Evolutionary conservation across 2,329 filamentous ascomycete genomes (phyloP).

Genomic region (Cordyceps fumosorosea): DNA sequence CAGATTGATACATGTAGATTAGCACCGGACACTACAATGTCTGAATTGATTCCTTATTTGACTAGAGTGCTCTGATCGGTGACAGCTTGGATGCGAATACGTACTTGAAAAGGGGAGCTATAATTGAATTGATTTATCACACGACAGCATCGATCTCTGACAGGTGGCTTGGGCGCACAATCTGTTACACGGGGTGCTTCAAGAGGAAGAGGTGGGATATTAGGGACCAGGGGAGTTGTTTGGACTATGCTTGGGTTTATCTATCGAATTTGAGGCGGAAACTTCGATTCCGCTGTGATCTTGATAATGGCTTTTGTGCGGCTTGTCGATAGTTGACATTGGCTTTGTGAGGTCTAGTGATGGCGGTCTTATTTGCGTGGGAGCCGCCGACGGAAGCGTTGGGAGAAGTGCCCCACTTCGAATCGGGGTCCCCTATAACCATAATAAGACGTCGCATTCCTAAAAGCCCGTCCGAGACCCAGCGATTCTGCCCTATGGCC

Average conservation of each 20-base stretch:
- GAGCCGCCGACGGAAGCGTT: background rate
- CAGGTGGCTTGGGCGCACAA: no score
- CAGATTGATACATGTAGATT: conserved; percentile 8
- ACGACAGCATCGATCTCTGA: no score
- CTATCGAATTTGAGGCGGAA: no score
- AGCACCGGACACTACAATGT: background rate
- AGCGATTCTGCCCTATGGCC: background rate
- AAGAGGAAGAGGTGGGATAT: background rate
- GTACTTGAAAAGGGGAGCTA: no score
- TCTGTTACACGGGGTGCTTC: background rate
- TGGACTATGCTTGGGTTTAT: background rate
- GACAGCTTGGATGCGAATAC: no score
- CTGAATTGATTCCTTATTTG: background rate
- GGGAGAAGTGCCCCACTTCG: background rate
- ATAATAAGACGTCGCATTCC: background rate
- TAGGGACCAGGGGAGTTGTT: background rate
- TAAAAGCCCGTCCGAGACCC: background rate
- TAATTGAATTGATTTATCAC: no score
- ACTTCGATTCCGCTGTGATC: background rate
- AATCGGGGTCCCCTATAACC: background rate
- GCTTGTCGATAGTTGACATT: no score
- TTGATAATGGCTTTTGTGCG: background rate
- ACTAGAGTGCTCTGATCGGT: no score
- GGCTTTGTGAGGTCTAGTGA: background rate
- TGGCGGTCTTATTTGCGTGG: background rate